Evolutionary conservation across 2,329 filamentous ascomycete species (phyloP).

Genomic region (Calycina herbarum): DNA sequence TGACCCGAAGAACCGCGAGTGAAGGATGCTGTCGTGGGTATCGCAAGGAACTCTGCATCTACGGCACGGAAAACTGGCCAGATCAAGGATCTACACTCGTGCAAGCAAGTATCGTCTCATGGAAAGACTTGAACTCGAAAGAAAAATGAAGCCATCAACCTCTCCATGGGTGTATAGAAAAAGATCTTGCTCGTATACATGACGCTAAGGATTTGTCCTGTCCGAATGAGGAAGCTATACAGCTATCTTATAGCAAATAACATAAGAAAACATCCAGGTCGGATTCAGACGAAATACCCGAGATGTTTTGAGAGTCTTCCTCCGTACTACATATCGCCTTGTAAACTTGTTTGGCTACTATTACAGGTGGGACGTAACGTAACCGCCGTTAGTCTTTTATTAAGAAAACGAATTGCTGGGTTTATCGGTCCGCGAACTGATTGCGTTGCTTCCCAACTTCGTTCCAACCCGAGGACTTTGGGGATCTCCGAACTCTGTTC

Average conservation of each 20-base stretch:
- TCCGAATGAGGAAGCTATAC: not conserved
- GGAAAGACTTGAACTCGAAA: no score
- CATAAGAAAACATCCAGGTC: not conserved
- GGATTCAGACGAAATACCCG: no score
- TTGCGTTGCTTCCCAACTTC: not conserved
- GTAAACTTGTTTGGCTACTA: not conserved
- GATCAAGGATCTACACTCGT: not conserved
- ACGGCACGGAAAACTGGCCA: slow-evolving; percentile 4
- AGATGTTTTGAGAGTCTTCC: no score
- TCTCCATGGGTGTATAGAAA: not conserved
- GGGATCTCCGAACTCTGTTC: not conserved
- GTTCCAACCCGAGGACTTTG: not conserved
- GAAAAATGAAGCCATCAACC: not conserved
- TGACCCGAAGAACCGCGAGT: not conserved
- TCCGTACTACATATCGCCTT: not conserved
- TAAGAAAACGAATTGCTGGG: not conserved
- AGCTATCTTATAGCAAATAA: not conserved
- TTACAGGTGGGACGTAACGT: not conserved
- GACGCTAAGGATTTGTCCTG: not conserved
- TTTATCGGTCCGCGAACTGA: not conserved
- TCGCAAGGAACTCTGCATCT: slow-evolving; percentile 1
- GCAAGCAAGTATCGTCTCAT: not conserved
- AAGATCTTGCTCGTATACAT: not conserved
- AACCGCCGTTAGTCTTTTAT: not conserved
- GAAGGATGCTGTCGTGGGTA: not conserved